Percentiles rank a stretch among this genome's conserved stretches.
phyloP scores from a whole-genome alignment of 2,329 filamentous ascomycete species.

The Dendryphion nanum region DNA sequence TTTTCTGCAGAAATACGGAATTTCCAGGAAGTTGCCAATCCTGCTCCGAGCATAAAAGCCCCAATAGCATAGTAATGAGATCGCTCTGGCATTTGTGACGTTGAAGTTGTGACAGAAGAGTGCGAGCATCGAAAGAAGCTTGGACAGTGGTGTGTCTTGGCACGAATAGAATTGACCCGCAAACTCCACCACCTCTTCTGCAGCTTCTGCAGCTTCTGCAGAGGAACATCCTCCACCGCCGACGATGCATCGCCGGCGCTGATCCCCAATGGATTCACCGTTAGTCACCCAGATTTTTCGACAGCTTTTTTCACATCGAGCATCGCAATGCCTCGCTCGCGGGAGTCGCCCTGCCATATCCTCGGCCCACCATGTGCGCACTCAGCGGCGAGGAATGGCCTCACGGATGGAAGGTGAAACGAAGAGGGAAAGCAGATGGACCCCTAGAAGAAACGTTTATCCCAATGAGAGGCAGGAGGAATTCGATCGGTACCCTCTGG shows the following conservation, averaged over 20 bases:
- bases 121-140: conserved; percentile 13
- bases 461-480: conserved; percentile 76
- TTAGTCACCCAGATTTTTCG: conserved; percentile 76
- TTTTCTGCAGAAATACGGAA: neutral
- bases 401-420: conserved; percentile 34
- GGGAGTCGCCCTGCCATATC: conserved; percentile 38
- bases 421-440: conserved; percentile 72
- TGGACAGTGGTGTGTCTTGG: conserved; percentile 25
- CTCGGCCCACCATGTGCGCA: conserved; percentile 31
- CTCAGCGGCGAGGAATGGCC: conserved; percentile 30
- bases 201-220: neutral
- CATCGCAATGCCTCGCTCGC: conserved; percentile 54
- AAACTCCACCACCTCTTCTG: conserved; percentile 13
- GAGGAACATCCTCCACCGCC: neutral
- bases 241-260: neutral
- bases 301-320: conserved; percentile 76
- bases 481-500: conserved; percentile 76
- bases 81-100: conserved; percentile 30
- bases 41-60: conserved; percentile 75
- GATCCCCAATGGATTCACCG: conserved; percentile 72
- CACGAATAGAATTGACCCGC: conserved; percentile 7
- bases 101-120: conserved; percentile 8
- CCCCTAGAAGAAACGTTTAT: conserved; percentile 75
- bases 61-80: conserved; percentile 61
- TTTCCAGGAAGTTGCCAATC: conserved; percentile 54